Conservation (phyloP, 352 stramenopile genomes). For the Phytophthora lateralis region DNA sequence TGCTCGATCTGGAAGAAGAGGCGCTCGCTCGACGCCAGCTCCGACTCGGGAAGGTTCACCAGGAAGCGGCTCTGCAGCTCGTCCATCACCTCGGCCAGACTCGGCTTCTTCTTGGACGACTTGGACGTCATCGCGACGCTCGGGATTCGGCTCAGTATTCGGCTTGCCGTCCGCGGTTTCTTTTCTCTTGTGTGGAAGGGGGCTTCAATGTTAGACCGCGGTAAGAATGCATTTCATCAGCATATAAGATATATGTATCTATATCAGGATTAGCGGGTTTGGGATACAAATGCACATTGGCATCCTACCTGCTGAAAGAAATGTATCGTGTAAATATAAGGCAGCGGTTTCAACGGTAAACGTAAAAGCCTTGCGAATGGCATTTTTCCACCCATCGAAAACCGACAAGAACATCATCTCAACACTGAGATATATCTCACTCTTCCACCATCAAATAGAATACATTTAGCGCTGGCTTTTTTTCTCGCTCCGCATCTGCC, state of each 20-base stretch:
- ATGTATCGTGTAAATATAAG: constrained; percentile 10
- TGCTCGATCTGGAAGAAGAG: constrained; percentile 98
- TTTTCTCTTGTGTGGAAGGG: constrained; percentile 37
- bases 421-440: background rate
- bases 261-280: constrained; percentile 3
- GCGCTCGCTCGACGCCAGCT: constrained; percentile 91
- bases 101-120: constrained; percentile 51
- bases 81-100: constrained; percentile 93
- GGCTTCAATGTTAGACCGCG: constrained; percentile 21
- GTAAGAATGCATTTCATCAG: constrained; percentile 2
- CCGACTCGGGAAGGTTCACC: constrained; percentile 92
- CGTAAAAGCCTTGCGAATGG: constrained; percentile 4
- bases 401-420: background rate
- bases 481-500: constrained; percentile 6
- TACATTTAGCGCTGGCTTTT: constrained; percentile 20
- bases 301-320: background rate
- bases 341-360: background rate
- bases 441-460: background rate
- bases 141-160: constrained; percentile 13
- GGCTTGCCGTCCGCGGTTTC: constrained; percentile 35
- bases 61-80: constrained; percentile 96
- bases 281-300: background rate
- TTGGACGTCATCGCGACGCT: constrained; percentile 26
- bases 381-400: constrained; percentile 8
- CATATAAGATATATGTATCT: background rate